A percentile compares a stretch with the other conserved stretches of the same genome.
phyloP scores from a whole-genome alignment of 2,329 filamentous ascomycete species.

The Lecanosticta acicola region DNA sequence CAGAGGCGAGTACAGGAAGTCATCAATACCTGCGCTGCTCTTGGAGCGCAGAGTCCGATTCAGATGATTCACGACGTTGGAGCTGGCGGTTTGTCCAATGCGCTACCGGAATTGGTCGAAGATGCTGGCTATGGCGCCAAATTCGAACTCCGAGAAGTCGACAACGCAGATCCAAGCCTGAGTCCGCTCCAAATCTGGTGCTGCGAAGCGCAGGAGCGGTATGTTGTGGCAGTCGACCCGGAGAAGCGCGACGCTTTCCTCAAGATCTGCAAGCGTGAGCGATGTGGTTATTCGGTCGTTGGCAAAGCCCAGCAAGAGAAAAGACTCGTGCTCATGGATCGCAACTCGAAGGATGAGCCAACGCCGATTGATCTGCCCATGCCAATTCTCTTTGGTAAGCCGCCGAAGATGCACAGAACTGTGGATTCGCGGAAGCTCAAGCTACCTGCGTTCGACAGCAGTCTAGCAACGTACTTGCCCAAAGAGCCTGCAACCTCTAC shows the following conservation, averaged over 20 bases:
- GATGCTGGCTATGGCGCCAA: conserved; percentile 86
- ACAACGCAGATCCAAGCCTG: conserved; percentile 85
- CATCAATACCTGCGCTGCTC: conserved; percentile 84
- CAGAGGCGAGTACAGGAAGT: conserved; percentile 95
- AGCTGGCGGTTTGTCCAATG: conserved; percentile 79
- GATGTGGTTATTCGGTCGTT: conserved; percentile 88
- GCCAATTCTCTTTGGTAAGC: conserved; percentile 80
- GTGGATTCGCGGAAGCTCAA: conserved; percentile 64
- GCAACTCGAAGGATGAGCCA: conserved; percentile 68
- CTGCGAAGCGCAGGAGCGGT: conserved; percentile 93
- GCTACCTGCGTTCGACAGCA: conserved; percentile 68
- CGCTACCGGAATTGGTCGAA: conserved; percentile 82
- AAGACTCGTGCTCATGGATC: conserved; percentile 73
- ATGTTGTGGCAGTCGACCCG: conserved; percentile 81
- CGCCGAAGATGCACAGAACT: conserved; percentile 70
- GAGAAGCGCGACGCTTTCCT: conserved; percentile 69
- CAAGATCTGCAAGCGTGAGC: conserved; percentile 69
- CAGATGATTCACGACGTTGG: conserved; percentile 97
- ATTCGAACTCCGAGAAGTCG: conserved; percentile 91
- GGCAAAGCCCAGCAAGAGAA: conserved; percentile 69
- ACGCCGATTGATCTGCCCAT: conserved; percentile 84
- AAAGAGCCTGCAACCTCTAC: conserved; percentile 39
- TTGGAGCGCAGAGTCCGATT: conserved; percentile 82
- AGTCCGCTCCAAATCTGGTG: conserved; percentile 97
- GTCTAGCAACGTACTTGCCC: conserved; percentile 61